Percentiles rank a stretch among this genome's conserved stretches.
phyloP scores from a whole-genome alignment of 2,329 filamentous ascomycete genomes.

The Fusarium metavorans region DNA sequence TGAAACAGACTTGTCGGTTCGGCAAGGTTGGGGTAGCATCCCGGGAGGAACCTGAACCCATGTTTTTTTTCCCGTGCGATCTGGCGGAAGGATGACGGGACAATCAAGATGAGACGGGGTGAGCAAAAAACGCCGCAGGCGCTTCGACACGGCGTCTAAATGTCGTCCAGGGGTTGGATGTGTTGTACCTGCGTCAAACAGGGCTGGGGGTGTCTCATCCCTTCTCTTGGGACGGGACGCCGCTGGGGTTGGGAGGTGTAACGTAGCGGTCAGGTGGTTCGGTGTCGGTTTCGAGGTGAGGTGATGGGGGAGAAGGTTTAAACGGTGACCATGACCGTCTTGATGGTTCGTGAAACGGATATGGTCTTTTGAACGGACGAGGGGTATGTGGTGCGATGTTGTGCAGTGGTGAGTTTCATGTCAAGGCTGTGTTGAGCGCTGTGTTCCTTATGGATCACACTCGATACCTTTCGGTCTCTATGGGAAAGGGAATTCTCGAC shows the following conservation, averaged over 20 bases:
- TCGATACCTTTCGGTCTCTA: neutral
- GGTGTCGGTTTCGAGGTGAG: neutral
- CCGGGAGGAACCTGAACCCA: conserved; percentile 9
- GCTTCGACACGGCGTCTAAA: conserved; percentile 21
- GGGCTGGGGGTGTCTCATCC: conserved; percentile 19
- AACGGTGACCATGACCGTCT: conserved; percentile 17
- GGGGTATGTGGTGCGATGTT: neutral
- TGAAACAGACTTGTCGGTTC: conserved; percentile 6
- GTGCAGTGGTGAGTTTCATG: neutral
- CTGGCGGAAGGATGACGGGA: neutral
- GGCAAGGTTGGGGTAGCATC: conserved; percentile 9
- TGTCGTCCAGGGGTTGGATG: neutral
- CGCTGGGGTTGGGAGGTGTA: conserved; percentile 2
- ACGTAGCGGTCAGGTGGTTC: conserved; percentile 6
- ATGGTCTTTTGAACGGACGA: neutral
- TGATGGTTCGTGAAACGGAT: neutral
- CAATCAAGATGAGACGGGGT: conserved; percentile 24
- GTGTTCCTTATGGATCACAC: neutral
- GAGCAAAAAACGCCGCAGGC: conserved; percentile 14
- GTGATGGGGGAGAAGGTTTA: conserved; percentile 1
- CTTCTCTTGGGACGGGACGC: conserved; percentile 6
- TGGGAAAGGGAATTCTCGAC: neutral
- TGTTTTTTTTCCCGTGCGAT: conserved; percentile 6
- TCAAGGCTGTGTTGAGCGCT: neutral
- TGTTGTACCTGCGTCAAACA: conserved; percentile 24